Percentiles rank a stretch among this genome's conserved stretches.
Evolutionary conservation across 2,329 filamentous ascomycete species (phyloP).

Genomic region (Delphinella strobiligena): DNA sequence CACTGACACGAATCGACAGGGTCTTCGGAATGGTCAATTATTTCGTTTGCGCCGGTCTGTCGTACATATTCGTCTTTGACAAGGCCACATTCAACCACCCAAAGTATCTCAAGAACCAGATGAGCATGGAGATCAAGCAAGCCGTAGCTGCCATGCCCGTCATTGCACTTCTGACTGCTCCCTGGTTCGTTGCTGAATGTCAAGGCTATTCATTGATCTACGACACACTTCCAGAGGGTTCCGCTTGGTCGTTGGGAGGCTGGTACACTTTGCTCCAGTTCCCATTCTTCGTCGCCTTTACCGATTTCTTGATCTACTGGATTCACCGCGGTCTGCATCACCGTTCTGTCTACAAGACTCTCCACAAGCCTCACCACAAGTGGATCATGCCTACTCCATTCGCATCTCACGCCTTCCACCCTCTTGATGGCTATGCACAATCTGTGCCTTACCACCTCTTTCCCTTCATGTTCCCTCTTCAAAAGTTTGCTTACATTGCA

Average conservation of each 20-base stretch:
- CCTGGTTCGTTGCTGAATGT: constrained; percentile 73
- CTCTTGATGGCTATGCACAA: constrained; percentile 80
- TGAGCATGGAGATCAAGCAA: constrained; percentile 73
- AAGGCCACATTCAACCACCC: constrained; percentile 81
- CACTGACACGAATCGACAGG: constrained; percentile 37
- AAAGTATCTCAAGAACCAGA: constrained; percentile 90
- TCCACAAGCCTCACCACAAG: constrained; percentile 98
- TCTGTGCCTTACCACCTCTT: constrained; percentile 86
- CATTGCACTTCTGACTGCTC: constrained; percentile 72
- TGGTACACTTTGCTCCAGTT: constrained; percentile 78
- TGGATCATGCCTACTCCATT: constrained; percentile 98
- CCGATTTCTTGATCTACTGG: constrained; percentile 84
- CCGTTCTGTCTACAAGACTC: constrained; percentile 66
- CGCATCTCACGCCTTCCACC: constrained; percentile 89
- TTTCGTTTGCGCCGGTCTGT: constrained; percentile 71
- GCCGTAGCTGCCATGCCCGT: constrained; percentile 63
- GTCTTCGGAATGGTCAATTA: constrained; percentile 76
- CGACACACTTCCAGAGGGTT: constrained; percentile 41
- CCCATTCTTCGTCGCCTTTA: constrained; percentile 77
- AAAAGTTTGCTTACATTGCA: constrained; percentile 76
- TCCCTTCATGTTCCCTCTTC: constrained; percentile 82
- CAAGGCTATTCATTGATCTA: constrained; percentile 80
- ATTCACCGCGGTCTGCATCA: constrained; percentile 81
- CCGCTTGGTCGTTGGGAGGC: constrained; percentile 58
- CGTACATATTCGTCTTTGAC: constrained; percentile 84